Percentiles rank a stretch among this genome's conserved stretches.
These are phyloP conservation scores for Dryadomyces quercus-mongolicae DNA, from an alignment of 2,329 filamentous ascomycete species.

Conservation along the genomic window DNA sequence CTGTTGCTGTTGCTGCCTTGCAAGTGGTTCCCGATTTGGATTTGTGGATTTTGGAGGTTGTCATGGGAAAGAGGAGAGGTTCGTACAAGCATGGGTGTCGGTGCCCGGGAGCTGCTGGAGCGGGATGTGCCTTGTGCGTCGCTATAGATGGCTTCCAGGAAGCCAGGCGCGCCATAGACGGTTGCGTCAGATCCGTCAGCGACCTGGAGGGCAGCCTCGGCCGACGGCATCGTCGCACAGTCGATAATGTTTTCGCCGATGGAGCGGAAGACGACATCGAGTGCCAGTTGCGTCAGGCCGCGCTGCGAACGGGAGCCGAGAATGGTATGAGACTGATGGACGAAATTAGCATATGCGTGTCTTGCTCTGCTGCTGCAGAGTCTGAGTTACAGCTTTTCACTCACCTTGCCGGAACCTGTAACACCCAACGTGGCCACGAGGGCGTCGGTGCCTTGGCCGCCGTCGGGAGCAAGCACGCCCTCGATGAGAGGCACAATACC, in stretches of 20 bases:
- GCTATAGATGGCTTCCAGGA: slow-evolving; percentile 66
- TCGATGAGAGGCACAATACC: slow-evolving; percentile 65
- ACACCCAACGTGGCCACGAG: slow-evolving; percentile 85
- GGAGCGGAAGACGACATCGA: slow-evolving; percentile 81
- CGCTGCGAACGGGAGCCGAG: slow-evolving; percentile 77
- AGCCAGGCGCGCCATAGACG: slow-evolving; percentile 60
- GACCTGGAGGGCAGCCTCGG: slow-evolving; percentile 61
- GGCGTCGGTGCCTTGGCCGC: slow-evolving; percentile 74
- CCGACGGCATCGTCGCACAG: slow-evolving; percentile 39
- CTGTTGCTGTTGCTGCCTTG: background rate
- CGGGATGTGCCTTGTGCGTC: slow-evolving; percentile 47
- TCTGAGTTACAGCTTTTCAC: slow-evolving; percentile 11
- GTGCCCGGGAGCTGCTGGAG: slow-evolving; percentile 46
- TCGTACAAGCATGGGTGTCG: slow-evolving; percentile 58
- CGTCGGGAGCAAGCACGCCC: slow-evolving; percentile 62
- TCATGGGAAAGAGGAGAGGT: slow-evolving; percentile 26
- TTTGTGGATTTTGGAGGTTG: background rate
- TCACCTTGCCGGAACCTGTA: slow-evolving; percentile 90
- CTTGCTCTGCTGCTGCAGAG: no score
- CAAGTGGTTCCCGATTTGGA: slow-evolving; percentile 1
- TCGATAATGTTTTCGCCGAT: slow-evolving; percentile 62
- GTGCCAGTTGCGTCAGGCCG: slow-evolving; percentile 79
- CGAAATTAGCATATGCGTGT: no score
- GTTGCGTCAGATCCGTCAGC: slow-evolving; percentile 74
- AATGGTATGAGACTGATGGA: slow-evolving; percentile 76